These are phyloP conservation scores for Bjerkandera adusta DNA, from an alignment of 1,284 basidiomycete genomes.

Conservation along the genomic window DNA sequence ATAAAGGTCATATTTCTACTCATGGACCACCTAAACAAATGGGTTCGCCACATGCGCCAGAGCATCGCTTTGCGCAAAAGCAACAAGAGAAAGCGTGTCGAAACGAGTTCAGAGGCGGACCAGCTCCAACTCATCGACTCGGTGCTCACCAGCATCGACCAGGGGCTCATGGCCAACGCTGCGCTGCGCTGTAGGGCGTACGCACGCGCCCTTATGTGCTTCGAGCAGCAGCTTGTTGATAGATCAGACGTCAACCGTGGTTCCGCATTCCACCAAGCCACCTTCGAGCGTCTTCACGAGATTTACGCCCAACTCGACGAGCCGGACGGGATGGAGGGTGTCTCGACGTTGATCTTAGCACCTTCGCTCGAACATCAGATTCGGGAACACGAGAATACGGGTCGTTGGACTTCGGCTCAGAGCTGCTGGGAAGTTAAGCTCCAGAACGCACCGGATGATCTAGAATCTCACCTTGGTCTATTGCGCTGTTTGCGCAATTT, in stretches of 20 bases:
- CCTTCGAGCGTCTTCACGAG: conserved; percentile 92
- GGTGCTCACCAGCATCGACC: conserved; percentile 81
- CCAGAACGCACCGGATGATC: conserved; percentile 87
- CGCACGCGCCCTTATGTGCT: conserved; percentile 93
- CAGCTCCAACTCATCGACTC: conserved; percentile 75
- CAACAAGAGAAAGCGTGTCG: background rate
- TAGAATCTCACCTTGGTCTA: conserved; percentile 88
- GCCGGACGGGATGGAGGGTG: conserved; percentile 99
- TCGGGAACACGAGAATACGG: conserved; percentile 96
- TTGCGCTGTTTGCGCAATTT: conserved; percentile 91
- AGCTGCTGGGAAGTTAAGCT: conserved; percentile 99
- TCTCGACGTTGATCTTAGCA: conserved; percentile 86
- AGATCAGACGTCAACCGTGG: conserved; percentile 45
- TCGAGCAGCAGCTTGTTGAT: conserved; percentile 77
- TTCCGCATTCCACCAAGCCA: conserved; percentile 60
- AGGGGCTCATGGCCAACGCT: conserved; percentile 89
- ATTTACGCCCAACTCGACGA: conserved; percentile 97
- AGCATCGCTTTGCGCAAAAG: conserved; percentile 41
- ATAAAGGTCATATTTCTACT: conserved; percentile 87
- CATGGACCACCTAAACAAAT: conserved; percentile 93
- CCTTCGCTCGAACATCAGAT: conserved; percentile 97
- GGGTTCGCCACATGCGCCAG: conserved; percentile 73
- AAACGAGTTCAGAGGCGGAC: conserved; percentile 34
- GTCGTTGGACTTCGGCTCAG: conserved; percentile 97
- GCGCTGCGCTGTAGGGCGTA: conserved; percentile 94